phyloP scores from a whole-genome alignment of 2,329 filamentous ascomycete genomes.

The Neobulgaria alba region DNA sequence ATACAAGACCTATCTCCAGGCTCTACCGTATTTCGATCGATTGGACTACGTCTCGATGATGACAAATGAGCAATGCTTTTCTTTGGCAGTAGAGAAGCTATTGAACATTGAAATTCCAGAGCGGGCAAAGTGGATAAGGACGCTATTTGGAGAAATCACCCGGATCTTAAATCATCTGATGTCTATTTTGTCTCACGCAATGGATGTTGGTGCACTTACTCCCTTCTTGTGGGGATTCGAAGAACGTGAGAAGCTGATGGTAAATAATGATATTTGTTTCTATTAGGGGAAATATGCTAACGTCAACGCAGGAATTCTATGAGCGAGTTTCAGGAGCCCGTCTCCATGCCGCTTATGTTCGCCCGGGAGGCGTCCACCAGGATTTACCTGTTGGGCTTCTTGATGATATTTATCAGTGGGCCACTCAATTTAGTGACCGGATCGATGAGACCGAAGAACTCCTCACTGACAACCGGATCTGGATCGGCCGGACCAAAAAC shows the following conservation, averaged over 20 bases:
- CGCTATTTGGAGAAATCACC: constrained; percentile 91
- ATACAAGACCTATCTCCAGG: constrained; percentile 99
- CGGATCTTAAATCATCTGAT: constrained; percentile 94
- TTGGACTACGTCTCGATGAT: constrained; percentile 99
- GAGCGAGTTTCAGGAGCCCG: constrained; percentile 97
- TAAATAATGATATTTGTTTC: constrained; percentile 37
- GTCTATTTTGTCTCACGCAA: constrained; percentile 93
- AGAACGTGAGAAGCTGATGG: constrained; percentile 99
- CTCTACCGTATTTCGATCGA: constrained; percentile 96
- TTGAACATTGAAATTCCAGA: constrained; percentile 94
- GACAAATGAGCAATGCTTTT: constrained; percentile 99
- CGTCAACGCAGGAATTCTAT: constrained; percentile 80
- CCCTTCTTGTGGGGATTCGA: constrained; percentile 99
- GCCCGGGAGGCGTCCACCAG: constrained; percentile 91
- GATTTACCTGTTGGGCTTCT: constrained; percentile 89
- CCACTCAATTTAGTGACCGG: constrained; percentile 95
- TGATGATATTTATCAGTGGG: constrained; percentile 99
- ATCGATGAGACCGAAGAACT: constrained; percentile 99
- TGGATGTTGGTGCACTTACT: constrained; percentile 97
- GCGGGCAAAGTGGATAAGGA: constrained; percentile 93
- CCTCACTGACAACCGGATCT: constrained; percentile 98
- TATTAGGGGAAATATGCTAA: constrained; percentile 16
- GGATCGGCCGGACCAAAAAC: constrained; percentile 87
- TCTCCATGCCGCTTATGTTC: constrained; percentile 93
- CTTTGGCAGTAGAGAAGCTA: constrained; percentile 93